Base-by-base conservation (phyloP, 2,329 filamentous ascomycete genomes). In the Epichloe brachyelytri region DNA sequence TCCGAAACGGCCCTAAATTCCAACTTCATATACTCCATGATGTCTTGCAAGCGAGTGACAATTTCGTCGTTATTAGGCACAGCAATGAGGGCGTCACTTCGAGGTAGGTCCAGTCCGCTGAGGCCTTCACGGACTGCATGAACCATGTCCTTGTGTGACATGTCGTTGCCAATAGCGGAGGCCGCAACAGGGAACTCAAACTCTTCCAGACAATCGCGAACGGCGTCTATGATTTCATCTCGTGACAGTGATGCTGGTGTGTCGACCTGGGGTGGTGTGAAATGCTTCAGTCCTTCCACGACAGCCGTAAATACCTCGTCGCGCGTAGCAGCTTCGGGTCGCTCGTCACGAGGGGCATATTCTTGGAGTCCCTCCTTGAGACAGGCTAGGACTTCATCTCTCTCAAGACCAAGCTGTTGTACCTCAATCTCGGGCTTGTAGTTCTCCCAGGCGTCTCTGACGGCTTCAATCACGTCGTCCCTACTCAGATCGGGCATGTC, bases 341-440 rank as follows among this genome's bases (percentile, higher is more conserved):
- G 67, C 19, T 79, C 73, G n/a, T 73, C 68, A 17, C 65, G 71
- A 14, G 76, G 74, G 1, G 76, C 75, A 62, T 93, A 89, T 45
- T 88, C 81, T 57, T 86, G 82, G 0, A 97, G 76, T 0, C 91
- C 91, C 69, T 96, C 85, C 58, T 86, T 83, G 26, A 97, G 75
- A 57, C 89, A 95, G 39, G 85, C 82, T 14, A 97, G 73, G 46
- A 97, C 86, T 62, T 97, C 91, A 12, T 96, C 88, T 5, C 88
- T 79, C 64, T 95, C 91, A 1, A 97, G 73, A 2, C 90, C 91
- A 55, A 94, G 86, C 60, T 95, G 88, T 59, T 95, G 85, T 4
- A 95, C 77, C 59, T 95, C 85, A 48, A 95, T 88, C 59, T 96
- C 88, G 1, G 91, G 91, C 68, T 95, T 95, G 69, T 95, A 95